phyloP scores from a whole-genome alignment of 2,329 filamentous ascomycete species.

The Apiospora phragmitis region DNA sequence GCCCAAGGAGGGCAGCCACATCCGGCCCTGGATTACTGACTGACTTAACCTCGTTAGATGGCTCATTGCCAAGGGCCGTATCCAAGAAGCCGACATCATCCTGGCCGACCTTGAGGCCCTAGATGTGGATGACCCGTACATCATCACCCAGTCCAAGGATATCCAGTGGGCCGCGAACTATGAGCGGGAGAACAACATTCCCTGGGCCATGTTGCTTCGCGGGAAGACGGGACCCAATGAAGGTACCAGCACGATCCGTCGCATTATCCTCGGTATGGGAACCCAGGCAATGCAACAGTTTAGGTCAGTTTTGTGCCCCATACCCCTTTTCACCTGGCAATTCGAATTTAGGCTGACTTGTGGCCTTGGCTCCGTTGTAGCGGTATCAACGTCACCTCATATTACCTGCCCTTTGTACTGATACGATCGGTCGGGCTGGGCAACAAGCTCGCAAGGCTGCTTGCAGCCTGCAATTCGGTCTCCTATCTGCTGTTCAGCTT shows the following conservation, averaged over 20 bases:
- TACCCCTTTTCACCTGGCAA: background rate
- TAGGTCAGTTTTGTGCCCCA: background rate
- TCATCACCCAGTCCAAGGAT: conserved; percentile 28
- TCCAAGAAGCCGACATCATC: conserved; percentile 31
- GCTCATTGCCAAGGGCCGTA: conserved; percentile 27
- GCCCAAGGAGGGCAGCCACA: background rate
- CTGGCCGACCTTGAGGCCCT: conserved; percentile 28
- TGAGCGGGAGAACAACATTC: conserved; percentile 43
- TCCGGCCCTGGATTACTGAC: background rate
- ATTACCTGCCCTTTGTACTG: conserved; percentile 48
- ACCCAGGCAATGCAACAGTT: conserved; percentile 36
- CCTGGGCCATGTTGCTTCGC: conserved; percentile 49
- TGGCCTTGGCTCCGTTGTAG: conserved; percentile 19
- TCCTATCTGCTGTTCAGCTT: conserved; percentile 31
- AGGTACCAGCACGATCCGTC: conserved; percentile 49
- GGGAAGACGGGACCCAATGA: conserved; percentile 43
- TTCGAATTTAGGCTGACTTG: background rate
- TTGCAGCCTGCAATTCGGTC: conserved; percentile 48
- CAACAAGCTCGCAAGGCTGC: conserved; percentile 48
- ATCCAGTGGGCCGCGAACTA: conserved; percentile 33
- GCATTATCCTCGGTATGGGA: conserved; percentile 51
- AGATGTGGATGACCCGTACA: conserved; percentile 24
- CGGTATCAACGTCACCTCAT: conserved; percentile 31
- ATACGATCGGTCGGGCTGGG: conserved; percentile 52
- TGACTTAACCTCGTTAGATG: conserved; percentile 17